Base-by-base conservation (phyloP, 345 rosid genomes). In the Angophora floribunda region DNA sequence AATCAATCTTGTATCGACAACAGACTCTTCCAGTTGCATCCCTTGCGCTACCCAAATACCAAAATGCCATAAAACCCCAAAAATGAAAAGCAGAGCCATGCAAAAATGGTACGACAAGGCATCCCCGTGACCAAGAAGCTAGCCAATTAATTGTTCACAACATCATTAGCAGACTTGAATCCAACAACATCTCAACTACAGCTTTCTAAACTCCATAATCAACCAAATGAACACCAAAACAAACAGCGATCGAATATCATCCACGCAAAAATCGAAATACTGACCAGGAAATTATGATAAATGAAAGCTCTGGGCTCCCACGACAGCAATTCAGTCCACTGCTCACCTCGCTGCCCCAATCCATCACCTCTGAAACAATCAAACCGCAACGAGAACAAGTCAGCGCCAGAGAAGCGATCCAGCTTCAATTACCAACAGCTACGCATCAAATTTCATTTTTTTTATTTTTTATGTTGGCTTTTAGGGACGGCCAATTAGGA, bases 241-340 rank as follows among this genome's bases (percentile, higher is more conserved):
- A 63, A 80, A 32, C 32, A 30, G 47, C 51, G 52, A n/a, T 11
- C 41, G 57, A 86, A 50, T 10, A 86, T 85, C 11, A 45, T 36
- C 36, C 70, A 32, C 75, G 67, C 4, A 0, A 79, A 51, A 86
- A 82, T 15, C 52, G 51, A 26, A 47, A 91, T 9, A 91, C 96
- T 89, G 86, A 96, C 99, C 98, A 97, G 91, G 90, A 97, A 96
- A 91, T 93, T 94, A 52, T 96, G 99, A 91, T 96, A 96, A 70
- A 97, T 63, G 88, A 93, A 94, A 88, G 99, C 98, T 87, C 99
- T 91, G 22, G 99, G 99, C 91, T 96, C 98, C 98, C 99, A 96
- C 26, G 99, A 93, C 82, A 96, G 89, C 86, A 97, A 92, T 93
- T 97, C 97, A 44, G 97, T 96, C 99, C 98, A 95, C 91, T 95